Conservation (phyloP, 2,329 filamentous ascomycete genomes). For the Sporothrix curviconia region DNA sequence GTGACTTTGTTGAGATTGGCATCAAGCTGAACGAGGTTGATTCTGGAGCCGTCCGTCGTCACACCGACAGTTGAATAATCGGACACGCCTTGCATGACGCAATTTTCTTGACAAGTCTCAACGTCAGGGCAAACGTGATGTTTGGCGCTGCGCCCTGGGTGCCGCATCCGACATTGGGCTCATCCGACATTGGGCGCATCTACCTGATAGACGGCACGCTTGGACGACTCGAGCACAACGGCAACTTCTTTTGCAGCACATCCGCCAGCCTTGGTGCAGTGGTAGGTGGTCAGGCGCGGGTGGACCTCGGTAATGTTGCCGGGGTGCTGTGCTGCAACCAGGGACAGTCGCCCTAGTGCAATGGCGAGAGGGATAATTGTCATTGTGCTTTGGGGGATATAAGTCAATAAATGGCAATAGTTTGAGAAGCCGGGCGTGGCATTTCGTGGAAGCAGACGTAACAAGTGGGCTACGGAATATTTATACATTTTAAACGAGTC, state of each 20-base stretch:
- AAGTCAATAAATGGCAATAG: too few relatives aligned
- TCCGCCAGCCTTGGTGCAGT: conserved; percentile 4
- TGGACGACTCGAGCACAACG: not conserved
- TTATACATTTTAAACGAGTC: too few relatives aligned
- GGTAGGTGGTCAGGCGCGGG: conserved; percentile 5
- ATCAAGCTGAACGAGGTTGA: not conserved
- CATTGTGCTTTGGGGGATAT: too few relatives aligned
- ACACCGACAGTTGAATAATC: not conserved
- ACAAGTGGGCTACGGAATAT: too few relatives aligned
- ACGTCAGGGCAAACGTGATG: not conserved
- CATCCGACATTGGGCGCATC: not conserved
- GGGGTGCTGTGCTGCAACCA: not conserved
- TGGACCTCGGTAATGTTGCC: conserved; percentile 5
- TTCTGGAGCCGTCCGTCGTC: not conserved
- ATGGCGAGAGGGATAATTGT: too few relatives aligned
- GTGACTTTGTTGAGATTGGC: conserved; percentile 20
- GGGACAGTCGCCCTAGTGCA: too few relatives aligned
- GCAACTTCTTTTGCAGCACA: not conserved
- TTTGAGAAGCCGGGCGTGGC: too few relatives aligned
- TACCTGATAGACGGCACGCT: not conserved
- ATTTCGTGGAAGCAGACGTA: too few relatives aligned
- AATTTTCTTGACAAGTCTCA: not conserved
- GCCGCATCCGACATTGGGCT: not conserved
- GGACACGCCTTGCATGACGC: not conserved
- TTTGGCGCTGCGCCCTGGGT: not conserved